Base-by-base conservation (phyloP, 495 filamentous ascomycete genomes). In the Penicillium lagena region DNA sequence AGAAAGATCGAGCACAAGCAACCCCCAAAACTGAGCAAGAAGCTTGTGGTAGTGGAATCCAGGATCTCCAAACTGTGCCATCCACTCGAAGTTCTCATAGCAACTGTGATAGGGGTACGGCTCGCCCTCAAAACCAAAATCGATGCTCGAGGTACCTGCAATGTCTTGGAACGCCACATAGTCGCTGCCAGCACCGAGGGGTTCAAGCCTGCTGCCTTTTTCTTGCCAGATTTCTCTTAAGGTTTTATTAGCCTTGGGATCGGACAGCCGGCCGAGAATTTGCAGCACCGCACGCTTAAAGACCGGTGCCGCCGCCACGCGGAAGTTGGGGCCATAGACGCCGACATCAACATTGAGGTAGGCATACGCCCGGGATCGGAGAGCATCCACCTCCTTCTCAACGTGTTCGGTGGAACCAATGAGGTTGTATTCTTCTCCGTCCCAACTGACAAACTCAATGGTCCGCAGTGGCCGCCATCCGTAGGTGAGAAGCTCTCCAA, bases 341-440 rank as follows among this genome's bases (percentile, higher is more conserved):
- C 83, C 91, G n/a, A 81, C 76, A 55, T 90, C 94, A 37, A 98
- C 82, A 58, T 98, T 98, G 48, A 98, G 69, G 60, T 98, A 98
- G 7, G 87, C 90, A 39, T 88, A 77, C 0, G 71, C 84, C 54
- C 85, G 64, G 11, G 64, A 58, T 7, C 81, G 81, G 7, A 87
- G 66, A 12, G 65, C 55, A 4, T 80, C 75, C 8, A 79, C 57
- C 40, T 76, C 64, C 14, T 76, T 76, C 67, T 98, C 93, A 32
- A 97, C 91, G 52, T 87, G 89, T 59, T 98, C 94, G 14, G 94
- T 97, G 9, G 88, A 93, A 11, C 93, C 93, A 42, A 96, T 89
- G 30, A 91, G 62, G 61, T 97, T 97, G 66, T 95, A 96, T 62
- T 90, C 89, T 53, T 83, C 83, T 28, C 75, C 93, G 59, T 98